phyloP scores from a whole-genome alignment of 441 rosid genomes.

The Jatropha multifida region DNA sequence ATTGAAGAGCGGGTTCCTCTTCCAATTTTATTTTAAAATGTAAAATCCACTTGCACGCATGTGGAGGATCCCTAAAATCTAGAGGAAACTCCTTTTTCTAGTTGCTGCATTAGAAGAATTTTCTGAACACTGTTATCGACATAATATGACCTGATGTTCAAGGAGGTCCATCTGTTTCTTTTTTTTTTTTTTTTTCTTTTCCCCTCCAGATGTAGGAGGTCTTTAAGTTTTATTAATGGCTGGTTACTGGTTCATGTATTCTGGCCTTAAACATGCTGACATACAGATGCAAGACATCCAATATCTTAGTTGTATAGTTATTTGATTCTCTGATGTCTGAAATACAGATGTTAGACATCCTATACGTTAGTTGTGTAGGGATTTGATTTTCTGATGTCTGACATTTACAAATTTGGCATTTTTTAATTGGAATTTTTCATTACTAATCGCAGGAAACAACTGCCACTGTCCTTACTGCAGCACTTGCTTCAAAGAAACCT shows the following conservation, averaged over 20 bases:
- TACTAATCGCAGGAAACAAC: constrained; percentile 64
- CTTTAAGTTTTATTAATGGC: background rate
- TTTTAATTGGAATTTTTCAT: constrained; percentile 16
- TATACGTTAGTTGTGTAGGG: constrained; percentile 4
- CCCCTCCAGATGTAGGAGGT: background rate
- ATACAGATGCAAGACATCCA: background rate
- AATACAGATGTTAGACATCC: background rate
- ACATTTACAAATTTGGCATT: background rate
- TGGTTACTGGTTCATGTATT: background rate
- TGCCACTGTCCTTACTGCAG: constrained; percentile 64
- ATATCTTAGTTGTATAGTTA: background rate
- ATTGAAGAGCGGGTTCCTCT: background rate
- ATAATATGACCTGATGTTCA: background rate
- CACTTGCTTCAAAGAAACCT: constrained; percentile 60
- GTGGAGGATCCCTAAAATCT: background rate
- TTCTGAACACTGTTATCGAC: background rate
- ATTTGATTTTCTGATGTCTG: background rate
- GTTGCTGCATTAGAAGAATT: background rate
- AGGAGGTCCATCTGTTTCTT: background rate
- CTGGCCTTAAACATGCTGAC: constrained; percentile 2
- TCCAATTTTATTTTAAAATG: background rate
- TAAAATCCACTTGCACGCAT: background rate
- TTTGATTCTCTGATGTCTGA: background rate
- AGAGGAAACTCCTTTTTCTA: background rate
- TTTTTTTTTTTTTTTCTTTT: no score